These are phyloP conservation scores for Rhododendron griersonianum DNA, from an alignment of 148 eudicot species.

Conservation along the genomic window DNA sequence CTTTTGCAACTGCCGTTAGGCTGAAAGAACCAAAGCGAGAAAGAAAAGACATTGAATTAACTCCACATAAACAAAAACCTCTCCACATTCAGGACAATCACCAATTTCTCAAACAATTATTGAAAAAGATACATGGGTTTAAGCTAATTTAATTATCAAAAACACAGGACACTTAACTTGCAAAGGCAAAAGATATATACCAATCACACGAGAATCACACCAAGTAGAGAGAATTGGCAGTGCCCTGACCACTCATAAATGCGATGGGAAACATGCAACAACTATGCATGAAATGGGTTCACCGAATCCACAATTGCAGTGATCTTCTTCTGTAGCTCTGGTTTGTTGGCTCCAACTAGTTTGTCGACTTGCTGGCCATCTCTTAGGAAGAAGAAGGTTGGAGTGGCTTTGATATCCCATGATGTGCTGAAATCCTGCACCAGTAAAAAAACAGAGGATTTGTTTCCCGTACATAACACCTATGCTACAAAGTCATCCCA, in stretches of 20 bases:
- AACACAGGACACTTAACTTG: neutral
- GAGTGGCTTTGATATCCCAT: conserved; percentile 94
- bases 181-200: neutral
- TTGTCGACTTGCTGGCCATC: conserved; percentile 88
- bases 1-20: neutral
- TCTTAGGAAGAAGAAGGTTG: conserved; percentile 93
- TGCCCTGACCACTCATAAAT: neutral
- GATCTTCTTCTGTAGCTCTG: conserved; percentile 79
- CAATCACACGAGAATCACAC: neutral
- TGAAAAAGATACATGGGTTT: neutral
- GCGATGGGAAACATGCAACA: neutral
- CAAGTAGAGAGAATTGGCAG: neutral
- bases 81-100: neutral
- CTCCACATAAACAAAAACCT: neutral
- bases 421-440: conserved; percentile 91
- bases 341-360: conserved; percentile 93
- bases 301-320: conserved; percentile 46
- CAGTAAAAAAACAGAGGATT: neutral
- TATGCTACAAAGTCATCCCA: neutral
- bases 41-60: neutral
- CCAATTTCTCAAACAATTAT: neutral
- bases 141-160: neutral
- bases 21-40: neutral
- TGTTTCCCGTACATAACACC: neutral
- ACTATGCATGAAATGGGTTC: conserved; percentile 22